Evolutionary conservation across 2,329 filamentous ascomycete species (phyloP).

Genomic region (Curvularia sp.): DNA sequence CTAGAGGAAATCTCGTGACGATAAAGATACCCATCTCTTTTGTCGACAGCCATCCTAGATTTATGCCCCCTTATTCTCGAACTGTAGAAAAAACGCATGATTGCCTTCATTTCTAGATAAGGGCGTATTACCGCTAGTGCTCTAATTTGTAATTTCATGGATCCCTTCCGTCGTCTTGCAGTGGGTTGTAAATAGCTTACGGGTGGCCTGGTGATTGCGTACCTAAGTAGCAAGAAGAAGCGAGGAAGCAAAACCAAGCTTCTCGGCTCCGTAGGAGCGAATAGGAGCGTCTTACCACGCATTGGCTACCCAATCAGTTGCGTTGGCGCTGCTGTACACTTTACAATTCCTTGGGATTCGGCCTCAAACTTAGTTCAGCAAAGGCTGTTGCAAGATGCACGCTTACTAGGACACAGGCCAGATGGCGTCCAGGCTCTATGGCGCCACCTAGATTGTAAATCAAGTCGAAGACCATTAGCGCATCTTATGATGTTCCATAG

Average conservation of each 20-base stretch:
- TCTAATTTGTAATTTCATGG: background rate
- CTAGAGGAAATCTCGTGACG: background rate
- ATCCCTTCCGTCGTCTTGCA: background rate
- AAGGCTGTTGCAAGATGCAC: no score
- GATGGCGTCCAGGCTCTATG: background rate
- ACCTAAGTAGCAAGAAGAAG: no score
- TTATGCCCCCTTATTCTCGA: background rate
- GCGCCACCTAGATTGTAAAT: no score
- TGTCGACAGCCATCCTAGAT: background rate
- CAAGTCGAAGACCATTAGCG: no score
- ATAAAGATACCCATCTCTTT: background rate
- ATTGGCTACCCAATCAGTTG: background rate
- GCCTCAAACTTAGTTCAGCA: background rate
- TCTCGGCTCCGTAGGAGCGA: background rate
- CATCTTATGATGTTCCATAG: no score
- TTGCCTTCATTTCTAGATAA: background rate
- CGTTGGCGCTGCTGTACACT: background rate
- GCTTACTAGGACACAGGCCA: background rate
- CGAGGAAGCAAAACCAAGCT: background rate
- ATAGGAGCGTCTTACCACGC: background rate
- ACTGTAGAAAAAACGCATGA: background rate
- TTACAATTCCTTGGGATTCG: background rate
- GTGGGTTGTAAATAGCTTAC: background rate
- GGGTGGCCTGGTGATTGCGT: background rate
- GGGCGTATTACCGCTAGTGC: background rate